Conservation (phyloP, 2,329 filamentous ascomycete genomes). For the Cercospora sp. region DNA sequence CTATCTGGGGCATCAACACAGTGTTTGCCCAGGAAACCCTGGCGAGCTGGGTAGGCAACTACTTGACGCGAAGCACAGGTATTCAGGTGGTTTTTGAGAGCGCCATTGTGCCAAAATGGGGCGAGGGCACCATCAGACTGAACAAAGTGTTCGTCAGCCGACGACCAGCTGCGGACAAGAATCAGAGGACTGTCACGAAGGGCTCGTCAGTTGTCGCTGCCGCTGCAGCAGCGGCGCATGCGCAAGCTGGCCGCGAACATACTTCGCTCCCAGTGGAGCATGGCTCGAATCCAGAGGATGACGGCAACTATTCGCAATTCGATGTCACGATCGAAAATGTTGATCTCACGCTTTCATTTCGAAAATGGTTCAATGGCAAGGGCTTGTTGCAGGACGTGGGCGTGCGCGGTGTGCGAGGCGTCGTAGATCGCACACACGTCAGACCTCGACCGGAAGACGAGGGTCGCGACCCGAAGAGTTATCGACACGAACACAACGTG, state of each 20-base stretch:
- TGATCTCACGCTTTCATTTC: conserved; percentile 92
- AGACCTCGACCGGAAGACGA: conserved; percentile 61
- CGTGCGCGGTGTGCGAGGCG: conserved; percentile 87
- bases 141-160: conserved; percentile 95
- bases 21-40: conserved; percentile 96
- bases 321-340: conserved; percentile 93
- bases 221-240: conserved; percentile 76
- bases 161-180: conserved; percentile 69
- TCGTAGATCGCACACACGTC: conserved; percentile 86
- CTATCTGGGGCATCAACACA: conserved; percentile 91
- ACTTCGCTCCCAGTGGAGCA: conserved; percentile 37
- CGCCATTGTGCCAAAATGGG: conserved; percentile 95
- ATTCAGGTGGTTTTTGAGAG: conserved; percentile 95
- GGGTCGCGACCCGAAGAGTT: conserved; percentile 77
- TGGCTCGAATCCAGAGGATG: conserved; percentile 67
- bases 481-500: conserved; percentile 80
- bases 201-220: conserved; percentile 83
- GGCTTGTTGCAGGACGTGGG: conserved; percentile 89
- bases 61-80: conserved; percentile 89
- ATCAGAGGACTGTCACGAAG: conserved; percentile 68
- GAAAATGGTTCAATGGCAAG: conserved; percentile 99
- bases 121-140: conserved; percentile 91
- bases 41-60: conserved; percentile 90
- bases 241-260: conserved; percentile 50
- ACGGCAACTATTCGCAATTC: conserved; percentile 97